Evolutionary conservation across 805 yeast species (phyloP), one percentile per base, ranked within the genome.

Genomic region (Barnettozyma sp.): DNA sequence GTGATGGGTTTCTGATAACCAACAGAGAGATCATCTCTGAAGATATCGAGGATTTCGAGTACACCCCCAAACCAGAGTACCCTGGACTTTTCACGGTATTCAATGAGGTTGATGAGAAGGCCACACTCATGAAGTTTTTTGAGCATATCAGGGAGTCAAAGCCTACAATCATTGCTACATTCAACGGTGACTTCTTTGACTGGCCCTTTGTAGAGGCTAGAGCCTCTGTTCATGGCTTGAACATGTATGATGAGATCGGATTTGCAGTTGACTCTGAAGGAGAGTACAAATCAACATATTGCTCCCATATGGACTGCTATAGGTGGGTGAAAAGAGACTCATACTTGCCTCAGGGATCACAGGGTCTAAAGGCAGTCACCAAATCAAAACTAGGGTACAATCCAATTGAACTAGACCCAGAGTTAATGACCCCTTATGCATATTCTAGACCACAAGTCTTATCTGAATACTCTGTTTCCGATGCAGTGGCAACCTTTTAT

Each of bases 291-390:
- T 85, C 96, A 9, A 71, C 85, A 5, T 79, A 87, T 49, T 92
- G 97, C 65, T 82, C 77, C 2, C 99, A 92, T 57, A 86, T 92
- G 97, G 99, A 92, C 62, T 90, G 97, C 59, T 92, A 65, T 58
- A 64, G 97, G 47, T 92, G 99, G 99, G 99, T 94, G 10, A 86
- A 92, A 54, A 78, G 99, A 65, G 99, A 92, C 57, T 83, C 95
- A 3, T 92, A 92, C 59, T 66, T 92, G 33, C 99, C 99, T 0
- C 99, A 92, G 58, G 99, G 99, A 33, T 84, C 96, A 1, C 98
- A 92, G 57, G 98, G 98, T 66, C 71, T 92, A 55, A 92, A 92
- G 59, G 97, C 97, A 1, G 99, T 92, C 16, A 92, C 98, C 2
- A 87, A 94, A 12, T 88, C 87, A 1, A 92, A 92, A 57, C 65